Base-by-base conservation (phyloP, 495 filamentous ascomycete species). In the Acidomyces sp. region DNA sequence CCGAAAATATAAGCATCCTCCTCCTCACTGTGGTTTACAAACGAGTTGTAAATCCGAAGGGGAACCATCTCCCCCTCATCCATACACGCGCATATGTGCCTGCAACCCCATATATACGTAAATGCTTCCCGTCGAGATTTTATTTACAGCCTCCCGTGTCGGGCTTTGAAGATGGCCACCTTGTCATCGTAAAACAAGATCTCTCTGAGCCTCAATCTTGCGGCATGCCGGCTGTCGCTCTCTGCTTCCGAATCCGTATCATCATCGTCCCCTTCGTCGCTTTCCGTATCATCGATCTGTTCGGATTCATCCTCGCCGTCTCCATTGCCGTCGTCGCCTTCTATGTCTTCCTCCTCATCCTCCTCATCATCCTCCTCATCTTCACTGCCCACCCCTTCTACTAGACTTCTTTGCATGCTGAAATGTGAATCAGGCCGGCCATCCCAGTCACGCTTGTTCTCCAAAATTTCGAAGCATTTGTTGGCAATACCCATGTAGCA, bases 111-210 rank as follows among this genome's bases (percentile, higher is more conserved):
- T n/a, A n/a, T n/a, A n/a, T n/a, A n/a, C n/a, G n/a, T n/a, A n/a
- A n/a, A n/a, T n/a, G n/a, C n/a, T n/a, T n/a, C n/a, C n/a, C n/a
- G n/a, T n/a, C n/a, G n/a, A n/a, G n/a, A n/a, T n/a, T n/a, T n/a
- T n/a, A n/a, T 30, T 46, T 66, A 87, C 43, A 88, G 60, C 56
- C 69, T 68, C 42, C 76, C 80, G 61, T 85, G 78, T 36, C 83
- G 73, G 9, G 79, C 80, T 60, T 75, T 80, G 62, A 90, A 88
- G 46, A 93, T 78, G 4, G 77, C 76, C 24, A 90, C 77, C 57
- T 85, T 85, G 54, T 92, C 84, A 47, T 92, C 85, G 51, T 85
- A 87, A 60, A 86, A 93, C 47, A 86, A 61, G 51, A 93, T 92
- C 67, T 92, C 82, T 46, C 83, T 70, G 47, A 93, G 57, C 39